Evolutionary conservation across 2,329 filamentous ascomycete genomes (phyloP), one percentile per base, ranked within the genome.

Genomic region (Alternaria sp.): DNA sequence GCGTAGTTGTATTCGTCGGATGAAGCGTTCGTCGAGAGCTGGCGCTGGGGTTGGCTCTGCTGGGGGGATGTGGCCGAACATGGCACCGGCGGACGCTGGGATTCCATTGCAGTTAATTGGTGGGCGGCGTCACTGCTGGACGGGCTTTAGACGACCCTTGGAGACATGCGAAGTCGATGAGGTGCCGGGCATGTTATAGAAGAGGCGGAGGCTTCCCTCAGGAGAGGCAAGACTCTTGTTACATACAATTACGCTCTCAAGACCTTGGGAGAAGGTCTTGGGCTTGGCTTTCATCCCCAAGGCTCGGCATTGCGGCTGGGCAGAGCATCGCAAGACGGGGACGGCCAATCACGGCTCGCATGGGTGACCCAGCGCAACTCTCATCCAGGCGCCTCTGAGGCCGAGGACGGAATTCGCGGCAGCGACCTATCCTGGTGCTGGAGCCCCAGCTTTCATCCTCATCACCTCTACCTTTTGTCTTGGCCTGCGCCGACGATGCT

Each of bases 161-260:
- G 51, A 41, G 59, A 65, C 60, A 61, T 61, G 59, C 51, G 57
- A 60, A 60, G 62, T 57, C 51, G 66, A 65, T 62, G 73, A 68
- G 70, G 59, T 54, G 60, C 43, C 61, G 69, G 61, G 72, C 75
- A 78, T 77, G 71, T 73, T 77, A 77, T 77, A 77, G 59, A 56
- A 61, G 54, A 65, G 52, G 63, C 57, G 62, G 65, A 62, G 67
- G 59, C 68, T 68, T 68, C 53, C 71, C 74, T 72, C 71, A 70
- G 72, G 72, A 75, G 72, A 74, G 71, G 65, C 67, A 71, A 72
- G 68, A 69, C 67, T 66, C 61, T 70, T 67, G 74, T 73, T 75
- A 71, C 69, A 73, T 75, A 66, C 51, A 67, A 66, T 63, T 67
- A 55, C 68, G 68, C 66, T 67, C 68, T 71, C 67, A 76, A 74